Base-by-base conservation (phyloP, 495 filamentous ascomycete genomes). In the Penicillium dipodomyicola region DNA sequence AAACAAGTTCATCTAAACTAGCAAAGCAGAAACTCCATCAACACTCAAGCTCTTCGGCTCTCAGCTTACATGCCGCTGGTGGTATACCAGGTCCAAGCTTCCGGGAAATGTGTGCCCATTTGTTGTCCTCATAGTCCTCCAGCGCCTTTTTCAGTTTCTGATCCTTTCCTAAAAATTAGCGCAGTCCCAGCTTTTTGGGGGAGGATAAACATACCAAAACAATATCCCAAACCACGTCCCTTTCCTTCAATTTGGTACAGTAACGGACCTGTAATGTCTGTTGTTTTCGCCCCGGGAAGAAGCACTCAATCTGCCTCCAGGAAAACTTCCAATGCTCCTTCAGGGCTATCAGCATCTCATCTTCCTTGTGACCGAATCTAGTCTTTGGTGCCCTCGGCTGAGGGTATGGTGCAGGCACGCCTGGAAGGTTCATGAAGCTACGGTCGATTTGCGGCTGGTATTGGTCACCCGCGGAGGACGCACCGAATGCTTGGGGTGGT, bases 281-380 rank as follows among this genome's bases (percentile, higher is more conserved):
- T 30, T 87, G 91, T 41, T 89, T 90, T 47, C 92, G 78, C 11
- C 91, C 92, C 8, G 92, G 92, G 63, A 96, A 96, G 73, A 93
- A 96, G 64, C 95, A 91, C 52, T 89, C 88, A 61, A 96, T 96
- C 78, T 96, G 91, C 67, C 94, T 95, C 92, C 92, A 96, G 9
- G 92, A 91, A 62, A 96, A 80, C 61, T 87, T 88, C 68, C 92
- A 93, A 58, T 92, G 90, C 72, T 96, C 92, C 70, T 96, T 96
- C 50, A 96, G 75, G 56, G 93, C 89, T 19, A 96, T 84, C 39
- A 96, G 74, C 48, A 93, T 74, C 48, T 84, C 82, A 70, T 96
- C 92, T 65, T 54, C 52, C n/a, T 19, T 27, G 8, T n/a, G 23
- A 11, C 50, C 50, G 17, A 52, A 52, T 23, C 39, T 42, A 27